Evolutionary conservation across 2,329 filamentous ascomycete species (phyloP).

Genomic region (Ceratocystis variospora): DNA sequence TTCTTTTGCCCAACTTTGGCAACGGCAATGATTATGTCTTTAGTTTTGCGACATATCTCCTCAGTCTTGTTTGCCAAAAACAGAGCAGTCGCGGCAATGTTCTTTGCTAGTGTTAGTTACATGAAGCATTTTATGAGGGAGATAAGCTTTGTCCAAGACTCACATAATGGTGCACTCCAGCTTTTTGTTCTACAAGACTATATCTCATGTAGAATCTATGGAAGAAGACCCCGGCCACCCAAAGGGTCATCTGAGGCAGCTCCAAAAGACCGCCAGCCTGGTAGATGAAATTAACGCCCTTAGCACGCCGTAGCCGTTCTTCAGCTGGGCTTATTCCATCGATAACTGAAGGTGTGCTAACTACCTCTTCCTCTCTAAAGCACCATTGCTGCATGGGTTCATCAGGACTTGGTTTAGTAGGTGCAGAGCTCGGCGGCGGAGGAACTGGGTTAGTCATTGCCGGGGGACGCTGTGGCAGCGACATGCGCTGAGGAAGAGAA

Average conservation of each 20-base stretch:
- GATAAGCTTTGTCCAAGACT: constrained; percentile 25
- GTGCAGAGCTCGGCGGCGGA: background rate
- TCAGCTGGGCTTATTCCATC: constrained; percentile 66
- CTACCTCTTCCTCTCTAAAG: constrained; percentile 71
- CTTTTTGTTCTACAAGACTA: constrained; percentile 61
- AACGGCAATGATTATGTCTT: constrained; percentile 83
- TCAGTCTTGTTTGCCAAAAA: constrained; percentile 96
- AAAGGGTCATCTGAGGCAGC: constrained; percentile 79
- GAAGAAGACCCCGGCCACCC: constrained; percentile 86
- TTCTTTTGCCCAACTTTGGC: constrained; percentile 94
- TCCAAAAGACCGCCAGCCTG: constrained; percentile 88
- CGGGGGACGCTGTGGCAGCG: constrained; percentile 8
- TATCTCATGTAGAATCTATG: constrained; percentile 91
- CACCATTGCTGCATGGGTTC: constrained; percentile 54
- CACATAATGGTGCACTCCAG: constrained; percentile 81
- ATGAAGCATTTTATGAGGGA: background rate
- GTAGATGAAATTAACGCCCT: constrained; percentile 92
- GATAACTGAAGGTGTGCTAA: constrained; percentile 68
- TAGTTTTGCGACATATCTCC: constrained; percentile 91
- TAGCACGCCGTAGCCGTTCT: constrained; percentile 68
- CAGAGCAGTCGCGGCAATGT: constrained; percentile 76
- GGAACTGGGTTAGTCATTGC: background rate
- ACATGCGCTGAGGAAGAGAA: background rate
- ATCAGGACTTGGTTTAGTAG: background rate
- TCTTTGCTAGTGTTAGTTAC: constrained; percentile 31